Base-by-base conservation (phyloP, 1,284 basidiomycete species). In the Dichomitus squalens region DNA sequence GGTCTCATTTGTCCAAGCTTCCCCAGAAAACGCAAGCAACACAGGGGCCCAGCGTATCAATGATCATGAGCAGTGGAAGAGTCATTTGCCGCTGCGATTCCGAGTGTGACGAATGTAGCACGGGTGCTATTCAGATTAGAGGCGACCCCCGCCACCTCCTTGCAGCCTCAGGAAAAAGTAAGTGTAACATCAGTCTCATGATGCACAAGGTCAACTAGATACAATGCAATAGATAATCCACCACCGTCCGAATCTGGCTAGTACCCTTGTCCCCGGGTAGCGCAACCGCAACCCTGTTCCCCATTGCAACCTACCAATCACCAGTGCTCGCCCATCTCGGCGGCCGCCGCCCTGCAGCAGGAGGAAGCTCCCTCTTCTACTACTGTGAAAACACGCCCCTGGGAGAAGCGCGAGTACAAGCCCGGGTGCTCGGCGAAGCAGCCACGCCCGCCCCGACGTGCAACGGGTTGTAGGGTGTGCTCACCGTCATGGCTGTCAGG, bases 361-460 rank as follows among this genome's bases (percentile, higher is more conserved):
- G 11, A 31, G 29, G 29, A 31, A 11, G 71, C 47, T 63, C 61
- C 8, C 31, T 31, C 29, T 31, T 41, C 57, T 73, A 70, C 55
- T 66, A 67, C 41, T 63, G 54, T 20, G 67, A 56, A 52, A 68
- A 69, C 43, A 48, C 47, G 33, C n/a, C 34, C 51, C 55, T 18
- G n/a, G 33, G 76, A 76, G 68, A 78, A 76, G 51, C 72, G 65
- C 20, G 66, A 55, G 55, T 75, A 76, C 29, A 69, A 40, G 14
- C 50, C 58, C 3, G 70, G 59, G 68, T 66, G 12, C 66, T 51
- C 18, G 72, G 66, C 39, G 64, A 56, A 27, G 68, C 67, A 3
- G 64, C 59, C 48, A 44, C 7, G 18, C 25, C 40, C 33, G 8
- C 33, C 21, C 52, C 9, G 49, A 20, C 46, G 7, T 40, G 52